Evolutionary conservation across 225 moss, liverwort and hornwort species (phyloP), one percentile per base, ranked within the genome.

Genomic region (Anthoceros angustus): DNA sequence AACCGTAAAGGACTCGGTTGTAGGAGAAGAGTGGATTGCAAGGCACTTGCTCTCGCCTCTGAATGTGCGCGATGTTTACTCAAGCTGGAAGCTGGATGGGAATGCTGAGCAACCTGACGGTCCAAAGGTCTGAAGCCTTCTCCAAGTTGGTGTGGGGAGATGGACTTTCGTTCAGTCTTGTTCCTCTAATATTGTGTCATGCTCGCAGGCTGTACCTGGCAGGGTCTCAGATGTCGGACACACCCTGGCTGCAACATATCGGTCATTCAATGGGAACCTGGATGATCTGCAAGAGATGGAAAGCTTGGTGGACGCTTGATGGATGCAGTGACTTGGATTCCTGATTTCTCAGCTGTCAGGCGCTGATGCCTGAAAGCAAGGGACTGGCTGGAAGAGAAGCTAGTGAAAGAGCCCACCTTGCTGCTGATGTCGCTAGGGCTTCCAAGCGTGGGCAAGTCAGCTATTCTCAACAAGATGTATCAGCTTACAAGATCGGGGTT

Each of bases 381-480:
- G 81, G 84, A 83, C 39, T 82, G 74, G 45, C 71, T 99, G 68
- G 78, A 74, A 70, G 85, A 76, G 74, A 85, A 83, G 65, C 70
- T 92, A 40, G 83, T 74, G 0, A 99, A 84, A 70, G 98, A 99
- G 69, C 87, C 89, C 62, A 99, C 98, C 32, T 63, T 98, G 63
- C 70, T 99, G 39, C 80, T 99, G 76, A 99, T 99, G 92, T 81
- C 89, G 40, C 78, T 99, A 69, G 92, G 98, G 46, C 80, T 99
- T 49, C 92, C 98, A 7, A 99, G 92, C 43, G 98, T 92, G 62
- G 92, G 98, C 81, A 99, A 99, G 73, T 99, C 98, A 55, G 92
- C 92, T 70, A 84, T 98, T 41, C 85, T 98, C 63, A 98, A 98
- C 62, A 74, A 82, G 65, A 77, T 92, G 75, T 87, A 84, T 66